These are phyloP conservation scores for Lentinus tigrinus DNA, from an alignment of 768 basidiomycete genomes.

Conservation along the genomic window DNA sequence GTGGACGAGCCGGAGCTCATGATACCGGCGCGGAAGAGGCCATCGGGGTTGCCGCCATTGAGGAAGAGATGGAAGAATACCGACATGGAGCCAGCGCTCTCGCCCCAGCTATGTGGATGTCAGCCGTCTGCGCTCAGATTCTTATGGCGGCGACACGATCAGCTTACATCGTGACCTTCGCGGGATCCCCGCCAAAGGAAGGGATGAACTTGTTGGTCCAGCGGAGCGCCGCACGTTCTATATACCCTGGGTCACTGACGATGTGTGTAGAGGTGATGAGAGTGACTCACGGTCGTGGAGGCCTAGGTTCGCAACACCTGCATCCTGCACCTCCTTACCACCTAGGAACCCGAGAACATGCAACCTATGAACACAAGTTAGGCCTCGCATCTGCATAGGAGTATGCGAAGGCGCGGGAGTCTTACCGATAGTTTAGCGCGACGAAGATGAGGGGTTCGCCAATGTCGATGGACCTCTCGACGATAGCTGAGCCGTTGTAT, in stretches of 20 bases:
- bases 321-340: slow-evolving; percentile 37
- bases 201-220: slow-evolving; percentile 41
- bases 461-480: slow-evolving; percentile 38
- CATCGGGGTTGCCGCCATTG: slow-evolving; percentile 23
- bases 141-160: too few relatives aligned
- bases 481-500: neutral
- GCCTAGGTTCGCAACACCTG: slow-evolving; percentile 44
- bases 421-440: slow-evolving; percentile 45
- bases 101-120: slow-evolving; percentile 26
- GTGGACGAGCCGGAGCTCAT: slow-evolving; percentile 25
- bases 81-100: slow-evolving; percentile 37
- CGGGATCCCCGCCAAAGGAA: slow-evolving; percentile 42
- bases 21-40: slow-evolving; percentile 34
- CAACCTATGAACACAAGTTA: neutral
- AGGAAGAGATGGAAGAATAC: slow-evolving; percentile 27
- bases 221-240: slow-evolving; percentile 32
- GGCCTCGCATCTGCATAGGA: too few relatives aligned
- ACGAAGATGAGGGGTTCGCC: slow-evolving; percentile 50
- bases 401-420: neutral
- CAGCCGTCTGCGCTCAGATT: neutral
- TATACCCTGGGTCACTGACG: too few relatives aligned
- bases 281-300: slow-evolving; percentile 43
- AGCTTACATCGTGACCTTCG: slow-evolving; percentile 41
- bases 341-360: slow-evolving; percentile 37
- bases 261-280: too few relatives aligned